Percentiles rank a stretch among this genome's conserved stretches.
Conservation (phyloP, 768 basidiomycete genomes). For the Mycena epipterygia region DNA sequence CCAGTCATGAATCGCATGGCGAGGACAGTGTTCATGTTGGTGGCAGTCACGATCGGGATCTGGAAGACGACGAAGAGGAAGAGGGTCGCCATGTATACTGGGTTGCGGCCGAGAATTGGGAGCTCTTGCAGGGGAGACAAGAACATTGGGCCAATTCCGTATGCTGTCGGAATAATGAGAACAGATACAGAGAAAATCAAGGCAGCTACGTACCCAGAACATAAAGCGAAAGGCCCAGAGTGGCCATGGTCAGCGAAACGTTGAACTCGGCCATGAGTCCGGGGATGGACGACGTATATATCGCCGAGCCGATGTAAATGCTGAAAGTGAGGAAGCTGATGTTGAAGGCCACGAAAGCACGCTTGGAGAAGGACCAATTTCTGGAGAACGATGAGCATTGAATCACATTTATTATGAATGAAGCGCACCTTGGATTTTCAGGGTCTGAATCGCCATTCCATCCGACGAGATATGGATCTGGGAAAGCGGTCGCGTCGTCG, state of each 20-base stretch:
- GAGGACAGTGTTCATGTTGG: slow-evolving; percentile 46
- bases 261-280: slow-evolving; percentile 42
- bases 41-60: slow-evolving; percentile 48
- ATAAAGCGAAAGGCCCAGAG: slow-evolving; percentile 46
- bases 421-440: slow-evolving; percentile 42
- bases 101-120: slow-evolving; percentile 19
- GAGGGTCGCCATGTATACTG: slow-evolving; percentile 37
- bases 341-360: slow-evolving; percentile 47
- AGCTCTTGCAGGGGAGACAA: slow-evolving; percentile 38
- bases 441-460: slow-evolving; percentile 46
- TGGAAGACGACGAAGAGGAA: slow-evolving; percentile 48
- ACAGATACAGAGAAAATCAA: background rate
- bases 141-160: slow-evolving; percentile 44
- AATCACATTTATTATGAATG: background rate
- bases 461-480: slow-evolving; percentile 41
- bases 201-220: slow-evolving; percentile 40
- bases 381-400: slow-evolving; percentile 24
- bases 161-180: slow-evolving; percentile 5
- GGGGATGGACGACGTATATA: slow-evolving; percentile 47
- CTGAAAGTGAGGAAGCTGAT: slow-evolving; percentile 50
- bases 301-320: slow-evolving; percentile 51
- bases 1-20: slow-evolving; percentile 51
- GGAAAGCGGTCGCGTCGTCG: slow-evolving; percentile 13
- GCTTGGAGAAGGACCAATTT: slow-evolving; percentile 48
- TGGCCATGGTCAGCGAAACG: slow-evolving; percentile 44